Conservation (phyloP, 768 basidiomycete genomes). For the Termitomyces sp. region DNA sequence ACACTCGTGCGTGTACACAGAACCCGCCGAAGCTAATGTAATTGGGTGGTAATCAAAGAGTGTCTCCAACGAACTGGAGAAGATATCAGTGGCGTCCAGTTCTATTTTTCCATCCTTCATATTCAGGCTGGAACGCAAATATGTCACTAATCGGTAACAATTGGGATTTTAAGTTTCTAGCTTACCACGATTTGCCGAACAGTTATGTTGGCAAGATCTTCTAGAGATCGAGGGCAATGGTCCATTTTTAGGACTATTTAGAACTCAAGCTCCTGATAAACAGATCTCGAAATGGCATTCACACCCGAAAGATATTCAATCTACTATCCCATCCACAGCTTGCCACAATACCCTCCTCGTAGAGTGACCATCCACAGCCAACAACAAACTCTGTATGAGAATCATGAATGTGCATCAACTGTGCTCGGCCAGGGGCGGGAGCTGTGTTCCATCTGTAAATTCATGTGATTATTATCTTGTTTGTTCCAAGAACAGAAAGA, state of each 20-base stretch:
- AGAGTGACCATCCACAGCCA: slow-evolving; percentile 90
- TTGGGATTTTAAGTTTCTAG: not conserved
- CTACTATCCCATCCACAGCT: slow-evolving; percentile 93
- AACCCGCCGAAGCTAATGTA: slow-evolving; percentile 53
- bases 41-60: slow-evolving; percentile 65
- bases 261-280: slow-evolving; percentile 10
- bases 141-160: not conserved
- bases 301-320: slow-evolving; percentile 71
- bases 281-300: slow-evolving; percentile 9
- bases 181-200: slow-evolving; percentile 8
- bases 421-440: slow-evolving; percentile 44
- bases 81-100: slow-evolving; percentile 59
- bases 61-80: slow-evolving; percentile 58
- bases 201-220: not conserved
- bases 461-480: slow-evolving; percentile 1
- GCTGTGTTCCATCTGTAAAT: slow-evolving; percentile 69
- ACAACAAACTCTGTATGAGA: slow-evolving; percentile 94
- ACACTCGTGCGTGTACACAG: slow-evolving; percentile 44
- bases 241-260: slow-evolving; percentile 7
- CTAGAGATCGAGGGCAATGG: not conserved
- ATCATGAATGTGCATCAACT: slow-evolving; percentile 72
- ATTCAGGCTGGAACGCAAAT: not conserved
- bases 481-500: slow-evolving; percentile 2
- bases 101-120: slow-evolving; percentile 14
- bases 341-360: slow-evolving; percentile 81